phyloP scores from a whole-genome alignment of 169 alveolate species.

The Plasmodium cynomolgi region DNA sequence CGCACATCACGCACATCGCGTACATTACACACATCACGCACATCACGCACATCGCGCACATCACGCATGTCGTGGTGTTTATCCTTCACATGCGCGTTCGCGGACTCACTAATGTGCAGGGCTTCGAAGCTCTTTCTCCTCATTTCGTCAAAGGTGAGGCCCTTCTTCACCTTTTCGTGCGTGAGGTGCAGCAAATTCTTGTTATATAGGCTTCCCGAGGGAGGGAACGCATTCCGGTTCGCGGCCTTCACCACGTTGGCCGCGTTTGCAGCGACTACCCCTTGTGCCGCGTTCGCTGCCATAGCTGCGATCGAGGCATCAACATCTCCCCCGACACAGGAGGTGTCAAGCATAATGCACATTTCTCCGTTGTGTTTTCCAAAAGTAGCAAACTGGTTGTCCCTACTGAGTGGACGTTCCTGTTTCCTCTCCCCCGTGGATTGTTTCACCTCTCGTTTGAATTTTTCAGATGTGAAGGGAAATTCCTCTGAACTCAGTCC shows the following conservation, averaged over 20 bases:
- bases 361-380: not conserved
- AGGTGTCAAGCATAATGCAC: not conserved
- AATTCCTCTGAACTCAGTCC: not conserved
- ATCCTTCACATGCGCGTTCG: not conserved
- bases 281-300: not conserved
- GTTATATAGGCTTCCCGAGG: not conserved
- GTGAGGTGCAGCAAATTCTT: not conserved
- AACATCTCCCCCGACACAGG: not conserved
- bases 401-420: not conserved
- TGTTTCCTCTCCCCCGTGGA: not conserved
- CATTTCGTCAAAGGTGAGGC: conserved; percentile 47
- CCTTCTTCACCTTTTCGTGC: conserved; percentile 24
- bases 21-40: too few relatives aligned
- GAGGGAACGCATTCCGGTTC: not conserved
- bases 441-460: not conserved
- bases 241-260: not conserved
- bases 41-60: not conserved
- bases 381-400: not conserved
- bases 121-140: conserved; percentile 55
- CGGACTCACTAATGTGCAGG: not conserved
- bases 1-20: too few relatives aligned
- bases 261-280: not conserved
- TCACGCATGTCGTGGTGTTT: not conserved
- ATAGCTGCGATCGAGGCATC: not conserved
- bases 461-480: not conserved